Evolutionary conservation across 495 filamentous ascomycete genomes (phyloP), one percentile per base, ranked within the genome.

Genomic region (Lophiostoma macrostomum): DNA sequence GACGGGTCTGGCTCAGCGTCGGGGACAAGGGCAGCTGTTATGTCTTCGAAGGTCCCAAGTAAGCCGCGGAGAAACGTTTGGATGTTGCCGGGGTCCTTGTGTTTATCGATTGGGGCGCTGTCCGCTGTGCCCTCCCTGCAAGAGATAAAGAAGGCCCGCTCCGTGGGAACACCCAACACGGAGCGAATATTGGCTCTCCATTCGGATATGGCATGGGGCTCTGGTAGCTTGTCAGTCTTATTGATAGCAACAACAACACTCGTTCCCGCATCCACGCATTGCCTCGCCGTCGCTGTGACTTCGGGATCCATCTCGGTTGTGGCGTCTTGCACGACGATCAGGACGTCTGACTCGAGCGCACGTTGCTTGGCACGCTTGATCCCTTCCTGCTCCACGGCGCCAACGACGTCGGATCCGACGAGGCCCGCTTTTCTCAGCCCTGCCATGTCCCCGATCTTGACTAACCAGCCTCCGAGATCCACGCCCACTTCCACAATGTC

Each of bases 401-500:
- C 88, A 59, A 93, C 50, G 18, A 31, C 23, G 22, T 47, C 50
- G 5, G 32, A 24, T 25, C 51, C 51, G 20, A 44, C 50, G 23
- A 62, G 34, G 7, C 62, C 70, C 14, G 36, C 56, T 32, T 70
- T 69, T 38, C 80, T 78, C 67, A 98, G 80, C 0, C 93, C 93
- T 18, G 93, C 93, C 57, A 91, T 96, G 68, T 98, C 93, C 16
- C 89, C 91, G 41, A 97, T 78, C 14, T 86, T 84, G 61, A 90
- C 93, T 53, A 87, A 82, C 71, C 84, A 98, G 0, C 93, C 93
- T 0, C 85, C 83, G 34, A 98, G 76, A 69, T 98, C 94, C 12
- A 98, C 76, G 18, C 87, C 87, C 0, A 94, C 85, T 69, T 97
- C 93, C 14, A 98, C 84, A 23, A 97, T 84, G 76, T 97, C 94